Evolutionary conservation across 1,139 yeast genomes (phyloP).

Genomic region (Schwanniomyces etchellsii): DNA sequence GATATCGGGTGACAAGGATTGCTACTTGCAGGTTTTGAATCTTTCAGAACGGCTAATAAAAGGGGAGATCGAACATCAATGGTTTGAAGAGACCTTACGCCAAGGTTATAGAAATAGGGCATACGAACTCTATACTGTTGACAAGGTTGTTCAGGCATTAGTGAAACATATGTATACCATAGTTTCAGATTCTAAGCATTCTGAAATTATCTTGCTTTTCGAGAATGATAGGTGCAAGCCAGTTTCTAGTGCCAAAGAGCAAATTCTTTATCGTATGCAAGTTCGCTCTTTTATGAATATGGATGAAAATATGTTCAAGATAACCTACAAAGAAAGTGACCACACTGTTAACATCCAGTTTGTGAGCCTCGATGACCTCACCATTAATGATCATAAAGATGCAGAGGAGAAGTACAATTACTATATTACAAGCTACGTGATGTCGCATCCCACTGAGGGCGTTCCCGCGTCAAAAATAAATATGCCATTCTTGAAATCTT

Average conservation of each 20-base stretch:
- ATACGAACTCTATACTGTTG: slow-evolving; percentile 86
- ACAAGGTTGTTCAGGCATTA: slow-evolving; percentile 84
- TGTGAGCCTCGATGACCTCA: slow-evolving; percentile 81
- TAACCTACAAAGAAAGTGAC: slow-evolving; percentile 56
- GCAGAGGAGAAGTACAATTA: slow-evolving; percentile 86
- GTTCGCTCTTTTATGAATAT: slow-evolving; percentile 75
- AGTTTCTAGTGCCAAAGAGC: slow-evolving; percentile 75
- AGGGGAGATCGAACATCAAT: slow-evolving; percentile 89
- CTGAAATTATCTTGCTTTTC: slow-evolving; percentile 75
- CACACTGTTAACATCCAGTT: slow-evolving; percentile 69
- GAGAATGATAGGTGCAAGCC: slow-evolving; percentile 69
- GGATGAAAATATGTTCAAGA: slow-evolving; percentile 90
- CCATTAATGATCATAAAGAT: slow-evolving; percentile 70
- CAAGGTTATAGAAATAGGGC: slow-evolving; percentile 95
- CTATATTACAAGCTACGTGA: slow-evolving; percentile 84
- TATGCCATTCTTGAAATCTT: slow-evolving; percentile 67
- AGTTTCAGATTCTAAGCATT: slow-evolving; percentile 73
- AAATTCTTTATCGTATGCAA: slow-evolving; percentile 84
- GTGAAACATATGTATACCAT: slow-evolving; percentile 84
- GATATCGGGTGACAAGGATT: slow-evolving; percentile 60
- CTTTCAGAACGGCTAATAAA: slow-evolving; percentile 76
- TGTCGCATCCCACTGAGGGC: slow-evolving; percentile 97
- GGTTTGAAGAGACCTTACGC: slow-evolving; percentile 93
- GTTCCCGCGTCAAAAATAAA: slow-evolving; percentile 74
- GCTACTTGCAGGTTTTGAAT: slow-evolving; percentile 70